These are phyloP conservation scores for Limonomyces culmigenus DNA, from an alignment of 1,284 basidiomycete genomes.

Conservation along the genomic window DNA sequence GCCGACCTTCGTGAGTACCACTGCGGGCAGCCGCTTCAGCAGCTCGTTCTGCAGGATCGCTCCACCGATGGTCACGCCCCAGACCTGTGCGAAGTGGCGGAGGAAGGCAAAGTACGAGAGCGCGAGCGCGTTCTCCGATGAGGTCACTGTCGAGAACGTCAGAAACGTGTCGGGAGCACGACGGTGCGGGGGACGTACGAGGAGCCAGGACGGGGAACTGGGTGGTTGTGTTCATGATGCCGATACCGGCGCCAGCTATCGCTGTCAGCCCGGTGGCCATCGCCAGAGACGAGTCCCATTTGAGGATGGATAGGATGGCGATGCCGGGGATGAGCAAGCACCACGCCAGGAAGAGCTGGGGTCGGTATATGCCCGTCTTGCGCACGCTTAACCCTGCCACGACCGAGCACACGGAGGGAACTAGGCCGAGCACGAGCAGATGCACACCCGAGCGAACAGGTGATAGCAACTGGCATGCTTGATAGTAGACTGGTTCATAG, in stretches of 20 bases:
- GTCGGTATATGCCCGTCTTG: conserved; percentile 10
- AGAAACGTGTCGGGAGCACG: neutral
- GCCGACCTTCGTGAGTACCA: conserved; percentile 8
- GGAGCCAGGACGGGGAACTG: conserved; percentile 14
- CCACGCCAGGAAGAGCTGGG: conserved; percentile 13
- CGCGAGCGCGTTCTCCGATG: conserved; percentile 10
- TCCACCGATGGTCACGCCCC: conserved; percentile 14
- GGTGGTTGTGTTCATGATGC: conserved; percentile 11
- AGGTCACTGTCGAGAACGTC: conserved; percentile 8
- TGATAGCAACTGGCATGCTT: conserved; percentile 5
- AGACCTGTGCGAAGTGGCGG: conserved; percentile 10
- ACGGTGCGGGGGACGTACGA: conserved; percentile 5
- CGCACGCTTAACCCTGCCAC: conserved; percentile 9
- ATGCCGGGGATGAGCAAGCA: conserved; percentile 13
- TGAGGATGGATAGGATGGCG: conserved; percentile 14
- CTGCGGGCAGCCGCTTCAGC: conserved; percentile 7
- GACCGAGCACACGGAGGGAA: conserved; percentile 11
- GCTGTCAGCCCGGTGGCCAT: conserved; percentile 8
- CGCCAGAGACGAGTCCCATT: conserved; percentile 11
- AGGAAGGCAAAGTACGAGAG: conserved; percentile 12
- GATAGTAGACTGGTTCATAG: conserved; percentile 7
- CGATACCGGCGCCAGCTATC: conserved; percentile 10
- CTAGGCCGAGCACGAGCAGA: conserved; percentile 3
- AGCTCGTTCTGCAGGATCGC: conserved; percentile 15
- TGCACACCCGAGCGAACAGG: conserved; percentile 6